Evolutionary conservation across 345 rosid genomes (phyloP).

Genomic region (Nephelium lappaceum): DNA sequence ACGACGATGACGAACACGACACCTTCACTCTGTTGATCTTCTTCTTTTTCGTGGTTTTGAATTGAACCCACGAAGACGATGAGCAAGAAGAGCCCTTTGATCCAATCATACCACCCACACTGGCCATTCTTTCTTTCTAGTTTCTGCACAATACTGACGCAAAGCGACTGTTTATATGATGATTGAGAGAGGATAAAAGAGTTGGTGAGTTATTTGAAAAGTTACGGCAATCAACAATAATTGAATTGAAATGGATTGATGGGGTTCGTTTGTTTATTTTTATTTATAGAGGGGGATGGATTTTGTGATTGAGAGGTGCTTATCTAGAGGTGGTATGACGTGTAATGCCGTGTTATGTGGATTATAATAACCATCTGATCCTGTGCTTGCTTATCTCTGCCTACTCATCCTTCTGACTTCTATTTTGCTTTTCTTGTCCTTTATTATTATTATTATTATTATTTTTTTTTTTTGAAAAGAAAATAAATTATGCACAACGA

Average conservation of each 20-base stretch:
- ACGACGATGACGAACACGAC: slow-evolving; percentile 38
- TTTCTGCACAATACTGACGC: too few relatives aligned
- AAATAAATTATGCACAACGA: too few relatives aligned
- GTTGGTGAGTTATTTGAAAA: neutral
- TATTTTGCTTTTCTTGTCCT: neutral
- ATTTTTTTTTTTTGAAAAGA: too few relatives aligned
- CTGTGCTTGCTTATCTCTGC: neutral
- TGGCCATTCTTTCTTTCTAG: slow-evolving; percentile 9
- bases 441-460: too few relatives aligned
- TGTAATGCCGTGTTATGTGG: neutral
- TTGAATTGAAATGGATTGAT: neutral
- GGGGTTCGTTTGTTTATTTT: neutral
- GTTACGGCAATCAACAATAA: too few relatives aligned
- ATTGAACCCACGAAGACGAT: slow-evolving; percentile 48
- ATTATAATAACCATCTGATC: neutral
- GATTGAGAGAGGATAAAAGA: neutral
- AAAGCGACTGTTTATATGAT: too few relatives aligned
- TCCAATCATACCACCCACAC: slow-evolving; percentile 37
- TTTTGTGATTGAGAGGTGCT: neutral
- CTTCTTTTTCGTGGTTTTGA: slow-evolving; percentile 43
- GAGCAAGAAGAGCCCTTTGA: slow-evolving; percentile 47
- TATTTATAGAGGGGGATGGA: slow-evolving; percentile 4
- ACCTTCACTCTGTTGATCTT: slow-evolving; percentile 34
- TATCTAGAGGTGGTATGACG: slow-evolving; percentile 1
- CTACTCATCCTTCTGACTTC: neutral